Conservation (phyloP, 148 eudicot genomes). For the Arctostaphylos glauca region DNA sequence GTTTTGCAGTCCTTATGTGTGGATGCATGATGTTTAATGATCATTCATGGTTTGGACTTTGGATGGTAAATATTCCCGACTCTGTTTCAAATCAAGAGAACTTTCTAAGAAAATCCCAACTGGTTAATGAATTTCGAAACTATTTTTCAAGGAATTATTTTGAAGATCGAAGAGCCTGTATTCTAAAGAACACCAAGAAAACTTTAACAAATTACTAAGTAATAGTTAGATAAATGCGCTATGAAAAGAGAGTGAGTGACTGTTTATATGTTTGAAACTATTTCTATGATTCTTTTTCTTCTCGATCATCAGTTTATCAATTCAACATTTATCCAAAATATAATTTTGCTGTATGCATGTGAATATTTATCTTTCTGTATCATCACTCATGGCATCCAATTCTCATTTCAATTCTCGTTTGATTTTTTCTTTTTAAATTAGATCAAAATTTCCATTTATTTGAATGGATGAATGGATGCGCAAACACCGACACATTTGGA, state of each 20-base stretch:
- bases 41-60: neutral
- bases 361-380: neutral
- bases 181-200: too few species aligned
- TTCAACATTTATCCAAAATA: neutral
- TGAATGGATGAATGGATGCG: neutral
- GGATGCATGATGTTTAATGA: neutral
- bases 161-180: too few species aligned
- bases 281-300: neutral
- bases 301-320: neutral
- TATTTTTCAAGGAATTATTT: neutral
- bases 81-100: neutral
- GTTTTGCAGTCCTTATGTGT: neutral
- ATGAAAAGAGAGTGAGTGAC: neutral
- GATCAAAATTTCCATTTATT: neutral
- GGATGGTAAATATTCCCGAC: neutral
- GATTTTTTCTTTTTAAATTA: too few species aligned
- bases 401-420: too few species aligned
- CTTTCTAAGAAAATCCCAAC: neutral
- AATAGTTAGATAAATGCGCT: too few species aligned
- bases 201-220: too few species aligned
- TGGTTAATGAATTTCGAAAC: neutral
- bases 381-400: neutral
- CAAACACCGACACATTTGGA: neutral
- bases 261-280: neutral
- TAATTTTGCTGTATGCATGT: neutral